phyloP scores from a whole-genome alignment of 495 filamentous ascomycete species.

The Podospora bellae-mahoneyi region DNA sequence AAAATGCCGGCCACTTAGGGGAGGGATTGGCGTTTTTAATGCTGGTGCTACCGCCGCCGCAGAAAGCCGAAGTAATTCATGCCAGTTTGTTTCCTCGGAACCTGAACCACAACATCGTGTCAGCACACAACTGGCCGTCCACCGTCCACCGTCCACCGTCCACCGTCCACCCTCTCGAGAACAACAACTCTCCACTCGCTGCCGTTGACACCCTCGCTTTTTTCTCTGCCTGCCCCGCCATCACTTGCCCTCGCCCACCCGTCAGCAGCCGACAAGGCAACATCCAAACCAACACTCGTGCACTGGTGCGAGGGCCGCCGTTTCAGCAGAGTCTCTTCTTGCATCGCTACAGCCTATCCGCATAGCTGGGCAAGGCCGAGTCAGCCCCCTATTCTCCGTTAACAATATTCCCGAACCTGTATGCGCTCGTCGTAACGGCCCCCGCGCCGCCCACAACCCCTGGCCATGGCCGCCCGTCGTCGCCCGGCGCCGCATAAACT shows the following conservation, averaged over 20 bases:
- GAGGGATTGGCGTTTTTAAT: conserved; percentile 25
- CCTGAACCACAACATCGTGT: background rate
- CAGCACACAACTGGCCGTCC: conserved; percentile 11
- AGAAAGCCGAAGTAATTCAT: conserved; percentile 1
- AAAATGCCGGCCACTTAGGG: conserved; percentile 20
- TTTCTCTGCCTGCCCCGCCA: background rate
- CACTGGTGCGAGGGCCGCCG: conserved; percentile 8
- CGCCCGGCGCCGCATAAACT: conserved; percentile 36
- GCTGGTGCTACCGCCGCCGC: conserved; percentile 17
- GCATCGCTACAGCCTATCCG: background rate
- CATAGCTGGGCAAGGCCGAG: background rate
- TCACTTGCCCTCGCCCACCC: background rate
- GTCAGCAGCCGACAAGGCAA: background rate
- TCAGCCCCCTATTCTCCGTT: conserved; percentile 3
- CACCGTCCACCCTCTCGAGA: conserved; percentile 5
- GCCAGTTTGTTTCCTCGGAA: background rate
- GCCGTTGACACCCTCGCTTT: background rate
- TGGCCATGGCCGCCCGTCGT: conserved; percentile 36
- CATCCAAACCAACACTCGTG: conserved; percentile 14
- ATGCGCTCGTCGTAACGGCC: conserved; percentile 23
- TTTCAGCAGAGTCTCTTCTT: conserved; percentile 11
- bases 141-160: conserved; percentile 6
- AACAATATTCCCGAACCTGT: conserved; percentile 8
- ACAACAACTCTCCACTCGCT: background rate
- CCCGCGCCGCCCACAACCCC: conserved; percentile 21